Evolutionary conservation across 345 rosid genomes (phyloP).

Genomic region (Carallia brachiata): DNA sequence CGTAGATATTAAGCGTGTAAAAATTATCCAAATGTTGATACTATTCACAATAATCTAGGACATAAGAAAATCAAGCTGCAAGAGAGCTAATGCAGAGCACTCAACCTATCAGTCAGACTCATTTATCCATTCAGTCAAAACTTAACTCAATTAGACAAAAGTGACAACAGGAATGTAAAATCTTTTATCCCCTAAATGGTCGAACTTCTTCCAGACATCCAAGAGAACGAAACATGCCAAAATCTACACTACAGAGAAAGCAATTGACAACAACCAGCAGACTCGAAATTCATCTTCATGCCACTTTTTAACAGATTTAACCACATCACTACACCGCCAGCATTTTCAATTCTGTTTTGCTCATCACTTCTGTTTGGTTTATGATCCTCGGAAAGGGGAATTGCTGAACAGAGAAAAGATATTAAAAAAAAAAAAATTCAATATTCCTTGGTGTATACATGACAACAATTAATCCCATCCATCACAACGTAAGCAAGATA

Average conservation of each 20-base stretch:
- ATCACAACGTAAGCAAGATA: background rate
- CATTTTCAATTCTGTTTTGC: conserved; percentile 89
- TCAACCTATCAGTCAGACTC: background rate
- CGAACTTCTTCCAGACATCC: conserved; percentile 1
- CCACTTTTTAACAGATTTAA: conserved; percentile 32
- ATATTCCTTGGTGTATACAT: background rate
- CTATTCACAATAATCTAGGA: too few species aligned
- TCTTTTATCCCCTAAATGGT: background rate
- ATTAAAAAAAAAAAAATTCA: background rate
- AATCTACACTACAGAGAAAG: too few species aligned
- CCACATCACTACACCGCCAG: conserved; percentile 99
- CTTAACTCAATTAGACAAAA: conserved; percentile 1
- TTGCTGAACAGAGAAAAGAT: conserved; percentile 43
- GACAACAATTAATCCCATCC: background rate
- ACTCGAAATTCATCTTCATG: too few species aligned
- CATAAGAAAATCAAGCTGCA: background rate
- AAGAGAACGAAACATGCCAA: background rate
- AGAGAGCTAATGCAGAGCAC: background rate
- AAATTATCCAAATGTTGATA: background rate
- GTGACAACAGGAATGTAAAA: background rate
- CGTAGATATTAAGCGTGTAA: background rate
- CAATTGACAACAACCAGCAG: too few species aligned
- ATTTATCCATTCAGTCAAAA: background rate
- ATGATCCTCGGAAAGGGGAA: conserved; percentile 96
- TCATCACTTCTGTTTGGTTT: conserved; percentile 98